Percentiles rank a stretch among this genome's conserved stretches.
phyloP scores from a whole-genome alignment of 768 basidiomycete species.

The Lactifluus echinatus region DNA sequence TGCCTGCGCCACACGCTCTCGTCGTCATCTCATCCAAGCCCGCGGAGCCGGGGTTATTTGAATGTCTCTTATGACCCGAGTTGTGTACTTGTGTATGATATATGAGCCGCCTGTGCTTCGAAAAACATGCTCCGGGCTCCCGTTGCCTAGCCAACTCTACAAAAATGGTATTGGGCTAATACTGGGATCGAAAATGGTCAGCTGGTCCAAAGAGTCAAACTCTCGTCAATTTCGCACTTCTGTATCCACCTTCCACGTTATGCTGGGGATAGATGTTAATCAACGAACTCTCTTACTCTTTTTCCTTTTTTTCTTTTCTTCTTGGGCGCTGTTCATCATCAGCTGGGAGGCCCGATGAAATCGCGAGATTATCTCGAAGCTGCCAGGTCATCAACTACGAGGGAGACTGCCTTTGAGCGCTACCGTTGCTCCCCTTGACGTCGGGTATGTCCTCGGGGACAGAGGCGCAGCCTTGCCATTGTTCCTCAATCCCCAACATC shows the following conservation, averaged over 20 bases:
- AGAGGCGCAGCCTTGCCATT: not conserved
- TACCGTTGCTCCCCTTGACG: not conserved
- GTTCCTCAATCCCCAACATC: not conserved
- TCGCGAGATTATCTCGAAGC: not conserved
- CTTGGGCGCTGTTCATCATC: not conserved
- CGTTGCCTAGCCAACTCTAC: conserved; percentile 9
- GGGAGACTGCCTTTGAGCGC: not conserved
- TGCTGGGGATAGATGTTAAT: not conserved
- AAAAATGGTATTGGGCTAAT: too few relatives aligned
- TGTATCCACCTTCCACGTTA: not conserved
- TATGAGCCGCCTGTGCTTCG: not conserved
- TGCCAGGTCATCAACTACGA: conserved; percentile 8
- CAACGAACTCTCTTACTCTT: not conserved
- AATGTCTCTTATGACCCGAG: not conserved
- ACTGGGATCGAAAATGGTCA: too few relatives aligned
- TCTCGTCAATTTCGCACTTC: not conserved
- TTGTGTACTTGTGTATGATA: not conserved
- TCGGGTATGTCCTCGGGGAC: conserved; percentile 1
- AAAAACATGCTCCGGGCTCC: not conserved
- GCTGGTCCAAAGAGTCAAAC: not conserved
- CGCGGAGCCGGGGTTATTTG: conserved; percentile 6
- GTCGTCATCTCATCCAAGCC: not conserved
- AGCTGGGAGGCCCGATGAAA: not conserved
- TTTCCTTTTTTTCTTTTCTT: too few relatives aligned
- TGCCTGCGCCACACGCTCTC: not conserved